These are phyloP conservation scores for Vitis riparia DNA, from an alignment of 164 flowering plant species.

Conservation along the genomic window DNA sequence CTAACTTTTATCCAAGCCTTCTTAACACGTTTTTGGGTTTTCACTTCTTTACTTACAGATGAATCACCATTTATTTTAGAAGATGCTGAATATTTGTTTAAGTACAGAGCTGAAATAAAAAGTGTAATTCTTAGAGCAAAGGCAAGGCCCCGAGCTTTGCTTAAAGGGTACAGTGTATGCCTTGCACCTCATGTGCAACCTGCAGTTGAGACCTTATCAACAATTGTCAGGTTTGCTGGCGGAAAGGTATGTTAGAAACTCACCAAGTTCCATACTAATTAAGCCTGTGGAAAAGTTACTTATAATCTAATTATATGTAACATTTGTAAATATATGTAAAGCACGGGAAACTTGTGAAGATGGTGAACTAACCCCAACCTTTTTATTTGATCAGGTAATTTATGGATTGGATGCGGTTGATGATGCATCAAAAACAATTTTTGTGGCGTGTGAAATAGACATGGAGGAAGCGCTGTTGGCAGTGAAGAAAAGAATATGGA, in stretches of 20 bases:
- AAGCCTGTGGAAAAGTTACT: no score
- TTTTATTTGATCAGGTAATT: conserved; percentile 39
- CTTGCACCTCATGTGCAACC: conserved; percentile 63
- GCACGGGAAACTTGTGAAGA: no score
- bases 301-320: no score
- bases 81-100: conserved; percentile 65
- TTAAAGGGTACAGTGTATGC: conserved; percentile 64
- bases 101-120: conserved; percentile 56
- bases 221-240: conserved; percentile 71
- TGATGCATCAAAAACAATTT: conserved; percentile 53
- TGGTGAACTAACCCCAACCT: no score
- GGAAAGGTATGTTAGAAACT: conserved; percentile 68
- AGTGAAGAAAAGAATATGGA: conserved; percentile 58
- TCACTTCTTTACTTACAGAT: conserved; percentile 36
- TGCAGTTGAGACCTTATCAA: conserved; percentile 42
- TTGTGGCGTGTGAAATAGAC: conserved; percentile 74
- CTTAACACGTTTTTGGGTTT: background rate
- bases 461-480: conserved; percentile 75
- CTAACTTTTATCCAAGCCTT: background rate
- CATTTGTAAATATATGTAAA: no score
- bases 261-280: background rate
- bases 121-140: conserved; percentile 65
- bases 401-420: conserved; percentile 27
- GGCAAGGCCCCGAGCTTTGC: conserved; percentile 49
- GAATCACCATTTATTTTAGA: conserved; percentile 60